phyloP scores from a whole-genome alignment of 345 rosid genomes.

The Salix viminalis region DNA sequence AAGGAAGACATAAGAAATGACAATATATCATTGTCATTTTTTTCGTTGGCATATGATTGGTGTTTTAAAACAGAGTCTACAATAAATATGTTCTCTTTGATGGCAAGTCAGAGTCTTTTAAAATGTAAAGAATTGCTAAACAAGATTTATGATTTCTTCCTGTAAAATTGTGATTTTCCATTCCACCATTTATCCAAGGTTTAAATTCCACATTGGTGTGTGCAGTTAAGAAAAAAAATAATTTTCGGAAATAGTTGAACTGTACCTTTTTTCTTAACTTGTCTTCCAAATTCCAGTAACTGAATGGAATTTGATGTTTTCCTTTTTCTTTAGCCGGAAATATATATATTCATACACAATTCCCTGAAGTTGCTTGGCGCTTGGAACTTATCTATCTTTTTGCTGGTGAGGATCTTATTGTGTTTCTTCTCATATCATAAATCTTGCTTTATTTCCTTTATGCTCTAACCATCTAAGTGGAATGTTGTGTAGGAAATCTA shows the following conservation, averaged over 20 bases:
- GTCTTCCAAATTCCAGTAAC: neutral
- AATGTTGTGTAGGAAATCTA: slow-evolving; percentile 27
- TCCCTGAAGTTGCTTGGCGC: slow-evolving; percentile 41
- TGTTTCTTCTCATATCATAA: neutral
- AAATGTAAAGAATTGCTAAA: neutral
- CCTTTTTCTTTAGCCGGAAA: slow-evolving; percentile 43
- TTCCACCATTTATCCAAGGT: neutral
- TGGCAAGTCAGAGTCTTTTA: neutral
- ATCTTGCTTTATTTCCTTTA: neutral
- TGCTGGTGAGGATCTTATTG: slow-evolving; percentile 19
- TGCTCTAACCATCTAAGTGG: neutral
- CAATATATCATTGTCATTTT: neutral
- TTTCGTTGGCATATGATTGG: neutral
- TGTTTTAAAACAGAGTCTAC: neutral
- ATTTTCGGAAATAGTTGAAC: neutral
- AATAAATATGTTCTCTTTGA: neutral
- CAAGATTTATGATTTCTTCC: neutral
- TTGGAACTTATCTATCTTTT: slow-evolving; percentile 19
- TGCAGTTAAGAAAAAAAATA: neutral
- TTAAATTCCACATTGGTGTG: neutral
- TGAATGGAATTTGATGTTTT: neutral
- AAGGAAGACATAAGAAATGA: neutral
- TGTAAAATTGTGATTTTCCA: neutral
- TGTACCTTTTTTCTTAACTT: neutral
- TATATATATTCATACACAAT: slow-evolving; percentile 51